These are phyloP conservation scores for Rhizopus arrhizus DNA, from an alignment of 371 early-diverging fungal species.

Conservation along the genomic window DNA sequence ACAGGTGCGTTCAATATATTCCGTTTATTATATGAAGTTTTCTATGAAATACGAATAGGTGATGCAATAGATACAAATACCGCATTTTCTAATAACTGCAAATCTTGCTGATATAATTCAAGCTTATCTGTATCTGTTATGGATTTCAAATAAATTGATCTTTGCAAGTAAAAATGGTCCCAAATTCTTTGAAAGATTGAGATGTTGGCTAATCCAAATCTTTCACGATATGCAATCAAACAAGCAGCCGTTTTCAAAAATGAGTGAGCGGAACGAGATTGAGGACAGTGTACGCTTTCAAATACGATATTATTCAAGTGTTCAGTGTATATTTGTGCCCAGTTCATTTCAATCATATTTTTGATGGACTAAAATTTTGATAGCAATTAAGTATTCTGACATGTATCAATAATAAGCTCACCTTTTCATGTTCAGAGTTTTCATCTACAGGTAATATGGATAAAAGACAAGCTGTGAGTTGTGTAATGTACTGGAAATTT, in stretches of 20 bases:
- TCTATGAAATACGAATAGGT: neutral
- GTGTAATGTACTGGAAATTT: neutral
- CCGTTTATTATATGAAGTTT: too few relatives aligned
- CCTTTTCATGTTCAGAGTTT: neutral
- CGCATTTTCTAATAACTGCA: neutral
- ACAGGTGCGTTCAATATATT: neutral
- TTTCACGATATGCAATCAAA: slow-evolving; percentile 1
- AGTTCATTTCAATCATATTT: neutral
- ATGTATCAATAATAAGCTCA: neutral
- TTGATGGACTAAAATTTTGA: neutral
- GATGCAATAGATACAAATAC: neutral
- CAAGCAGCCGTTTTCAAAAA: slow-evolving; percentile 10
- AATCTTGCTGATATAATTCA: neutral
- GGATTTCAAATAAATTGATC: slow-evolving; percentile 16
- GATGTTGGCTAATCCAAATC: neutral
- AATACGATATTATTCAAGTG: slow-evolving; percentile 13
- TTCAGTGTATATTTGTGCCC: slow-evolving; percentile 9
- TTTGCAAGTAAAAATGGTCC: slow-evolving; percentile 16
- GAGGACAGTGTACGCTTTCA: neutral
- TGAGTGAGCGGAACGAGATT: slow-evolving; percentile 1
- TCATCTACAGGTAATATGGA: neutral
- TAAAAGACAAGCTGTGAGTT: neutral
- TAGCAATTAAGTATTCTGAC: neutral
- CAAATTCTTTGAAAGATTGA: slow-evolving; percentile 7
- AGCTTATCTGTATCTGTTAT: neutral